A percentile compares a stretch with the other conserved stretches of the same genome.
These are phyloP conservation scores for Hypoxylon lienhwacheense DNA, from an alignment of 495 filamentous ascomycete genomes.

Conservation along the genomic window DNA sequence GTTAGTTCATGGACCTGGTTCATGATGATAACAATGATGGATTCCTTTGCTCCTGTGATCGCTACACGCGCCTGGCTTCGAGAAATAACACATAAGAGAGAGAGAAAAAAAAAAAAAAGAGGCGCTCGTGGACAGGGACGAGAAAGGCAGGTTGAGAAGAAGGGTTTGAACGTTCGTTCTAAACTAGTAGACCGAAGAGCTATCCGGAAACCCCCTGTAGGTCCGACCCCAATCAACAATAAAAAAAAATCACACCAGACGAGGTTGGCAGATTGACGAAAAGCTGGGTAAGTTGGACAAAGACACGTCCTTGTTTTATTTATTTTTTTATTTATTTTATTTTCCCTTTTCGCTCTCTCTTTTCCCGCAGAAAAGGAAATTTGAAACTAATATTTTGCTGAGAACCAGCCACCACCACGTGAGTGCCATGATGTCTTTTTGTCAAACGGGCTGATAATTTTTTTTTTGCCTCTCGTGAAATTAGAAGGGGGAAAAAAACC, in stretches of 20 bases:
- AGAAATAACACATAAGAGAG: too few relatives aligned
- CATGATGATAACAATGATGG: too few relatives aligned
- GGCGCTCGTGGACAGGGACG: slow-evolving; percentile 14
- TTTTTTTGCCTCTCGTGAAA: too few relatives aligned
- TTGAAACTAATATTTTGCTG: slow-evolving; percentile 28
- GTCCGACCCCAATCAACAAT: slow-evolving; percentile 9
- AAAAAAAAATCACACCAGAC: slow-evolving; percentile 16
- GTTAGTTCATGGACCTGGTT: too few relatives aligned
- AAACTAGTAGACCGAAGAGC: slow-evolving; percentile 32
- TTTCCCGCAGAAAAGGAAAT: slow-evolving; percentile 23
- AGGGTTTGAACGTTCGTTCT: slow-evolving; percentile 16
- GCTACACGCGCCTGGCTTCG: slow-evolving; percentile 3
- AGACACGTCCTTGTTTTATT: too few relatives aligned
- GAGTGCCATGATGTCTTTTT: slow-evolving; percentile 27
- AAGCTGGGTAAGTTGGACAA: too few relatives aligned
- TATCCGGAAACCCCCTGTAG: slow-evolving; percentile 25
- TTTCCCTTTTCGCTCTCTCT: too few relatives aligned
- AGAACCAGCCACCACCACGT: slow-evolving; percentile 34
- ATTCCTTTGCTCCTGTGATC: slow-evolving; percentile 22
- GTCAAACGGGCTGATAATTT: too few relatives aligned
- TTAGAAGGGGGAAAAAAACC: slow-evolving; percentile 12
- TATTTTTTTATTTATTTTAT: too few relatives aligned
- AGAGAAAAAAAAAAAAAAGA: too few relatives aligned
- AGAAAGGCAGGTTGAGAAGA: slow-evolving; percentile 25
- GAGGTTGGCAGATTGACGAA: slow-evolving; percentile 15